These are phyloP conservation scores for Drosera capensis DNA, from an alignment of 148 eudicot species.

Conservation along the genomic window DNA sequence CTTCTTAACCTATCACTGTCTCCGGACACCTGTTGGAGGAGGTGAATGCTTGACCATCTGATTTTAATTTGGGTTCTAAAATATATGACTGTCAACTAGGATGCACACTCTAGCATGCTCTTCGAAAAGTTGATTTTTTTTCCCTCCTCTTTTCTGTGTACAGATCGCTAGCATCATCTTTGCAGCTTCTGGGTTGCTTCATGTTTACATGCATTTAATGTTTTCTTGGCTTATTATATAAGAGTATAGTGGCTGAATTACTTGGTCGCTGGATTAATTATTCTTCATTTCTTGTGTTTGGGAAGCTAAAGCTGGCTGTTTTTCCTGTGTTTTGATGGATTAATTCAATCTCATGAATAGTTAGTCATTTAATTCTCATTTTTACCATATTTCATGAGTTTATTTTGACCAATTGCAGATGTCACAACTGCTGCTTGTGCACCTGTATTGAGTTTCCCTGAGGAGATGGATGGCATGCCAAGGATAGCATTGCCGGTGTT, in stretches of 20 bases:
- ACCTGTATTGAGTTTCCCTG: slow-evolving; percentile 26
- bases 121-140: not conserved
- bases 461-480: slow-evolving; percentile 43
- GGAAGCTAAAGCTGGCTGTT: no score
- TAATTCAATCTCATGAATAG: not conserved
- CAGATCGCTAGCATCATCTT: no score
- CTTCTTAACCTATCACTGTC: slow-evolving; percentile 74
- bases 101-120: not conserved
- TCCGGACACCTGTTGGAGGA: slow-evolving; percentile 59
- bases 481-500: slow-evolving; percentile 53
- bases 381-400: slow-evolving; percentile 1
- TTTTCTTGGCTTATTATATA: no score
- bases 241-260: no score
- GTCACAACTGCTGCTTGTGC: slow-evolving; percentile 18
- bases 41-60: slow-evolving; percentile 20
- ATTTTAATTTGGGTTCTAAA: not conserved
- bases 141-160: no score
- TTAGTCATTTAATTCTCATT: not conserved
- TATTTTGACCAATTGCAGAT: slow-evolving; percentile 14
- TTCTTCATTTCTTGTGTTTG: no score
- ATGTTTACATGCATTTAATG: no score
- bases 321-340: not conserved
- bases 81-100: not conserved
- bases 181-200: no score
- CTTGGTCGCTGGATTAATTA: no score